Base-by-base conservation (phyloP, 257 asterid species). In the Cinchona pubescens region DNA sequence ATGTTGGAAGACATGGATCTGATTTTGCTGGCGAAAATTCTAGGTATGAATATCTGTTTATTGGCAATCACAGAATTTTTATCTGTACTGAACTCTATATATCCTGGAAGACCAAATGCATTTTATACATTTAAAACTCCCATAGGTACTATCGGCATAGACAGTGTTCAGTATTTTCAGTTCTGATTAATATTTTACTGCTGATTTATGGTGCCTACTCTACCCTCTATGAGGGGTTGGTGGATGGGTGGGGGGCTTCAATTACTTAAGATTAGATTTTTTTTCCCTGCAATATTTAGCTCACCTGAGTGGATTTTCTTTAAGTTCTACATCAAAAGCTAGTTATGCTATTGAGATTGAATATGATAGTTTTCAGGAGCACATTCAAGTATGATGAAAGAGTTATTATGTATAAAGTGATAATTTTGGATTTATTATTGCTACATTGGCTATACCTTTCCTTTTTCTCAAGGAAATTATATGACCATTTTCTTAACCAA, bases 1-100 rank as follows among this genome's bases (percentile, higher is more conserved):
- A 79, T 76, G 86, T 83, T 45, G 90, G 92, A 79, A 82, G 82
- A 67, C 95, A 86, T 81, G 88, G 80, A 60, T 82, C 93, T 48
- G 83, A 82, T 76, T 84, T 90, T 68, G 75, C 90, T 10, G 86
- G 69, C 72, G 89, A 86, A 70, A 79, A 53, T 77, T 80, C 91
- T 53, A 83, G 98, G 99, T 94, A 84, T 49, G 72, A 48, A 23
- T 55, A 34, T 64, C 45, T 59, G 35, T 61, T 27, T 45, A 14
- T 35, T 13, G 12, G 18, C 15, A n/a, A 27, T 14, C 7, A 13
- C 4, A 30, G 37, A 49, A 25, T 15, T n/a, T 37, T 40, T 37
- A 29, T 42, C 23, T 23, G 30, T 27, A 30, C 9, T n/a, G 37
- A 55, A 56, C n/a, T 14, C 15, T 72, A 51, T 38, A 38, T n/a